Base-by-base conservation (phyloP, 495 filamentous ascomycete species). In the Aspergillus bridgeri region DNA sequence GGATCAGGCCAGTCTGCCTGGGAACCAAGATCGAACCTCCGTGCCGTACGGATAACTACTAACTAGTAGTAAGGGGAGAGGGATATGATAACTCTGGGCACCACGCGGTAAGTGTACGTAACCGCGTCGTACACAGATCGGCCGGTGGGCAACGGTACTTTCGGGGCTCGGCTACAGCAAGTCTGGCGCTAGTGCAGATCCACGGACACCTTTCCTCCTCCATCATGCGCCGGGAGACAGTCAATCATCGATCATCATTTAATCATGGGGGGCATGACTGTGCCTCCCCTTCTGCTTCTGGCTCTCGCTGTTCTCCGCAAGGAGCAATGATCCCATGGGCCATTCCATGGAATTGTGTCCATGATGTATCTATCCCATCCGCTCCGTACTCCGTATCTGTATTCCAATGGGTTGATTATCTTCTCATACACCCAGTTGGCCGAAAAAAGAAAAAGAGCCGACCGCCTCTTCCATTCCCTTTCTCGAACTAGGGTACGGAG, bases 231-330 rank as follows among this genome's bases (percentile, higher is more conserved):
- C 65, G 55, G 49, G 38, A 48, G 53, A 53, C 53, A 51, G 52
- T 56, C 52, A 65, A 54, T 69, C 60, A 71, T 69, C 63, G 66
- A 71, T 70, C 68, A 59, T 65, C 65, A 61, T 65, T n/a, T 66
- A 60, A 65, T 66, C 68, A 66, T 62, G 67, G 66, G 63, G n/a
- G 58, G 23, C 24, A 52, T 58, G 57, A 60, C 53, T 29, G 23
- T 65, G 48, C 56, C 53, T 56, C 60, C 48, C 48, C 9, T 15
- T 4, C 33, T 15, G 7, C 5, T 13, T 15, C 33, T 15, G 3
- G 11, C 2, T 29, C 27, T 29, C 27, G 6, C 27, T 3, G 6
- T 29, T 9, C 6, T 9, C 5, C 27, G 6, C 27, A 1, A 1
- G 6, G 6, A 7, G 4, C 27, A 29, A 29, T 29, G 27, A 29